phyloP scores from a whole-genome alignment of 2,329 filamentous ascomycete genomes.

The Tympanopsis confertula region DNA sequence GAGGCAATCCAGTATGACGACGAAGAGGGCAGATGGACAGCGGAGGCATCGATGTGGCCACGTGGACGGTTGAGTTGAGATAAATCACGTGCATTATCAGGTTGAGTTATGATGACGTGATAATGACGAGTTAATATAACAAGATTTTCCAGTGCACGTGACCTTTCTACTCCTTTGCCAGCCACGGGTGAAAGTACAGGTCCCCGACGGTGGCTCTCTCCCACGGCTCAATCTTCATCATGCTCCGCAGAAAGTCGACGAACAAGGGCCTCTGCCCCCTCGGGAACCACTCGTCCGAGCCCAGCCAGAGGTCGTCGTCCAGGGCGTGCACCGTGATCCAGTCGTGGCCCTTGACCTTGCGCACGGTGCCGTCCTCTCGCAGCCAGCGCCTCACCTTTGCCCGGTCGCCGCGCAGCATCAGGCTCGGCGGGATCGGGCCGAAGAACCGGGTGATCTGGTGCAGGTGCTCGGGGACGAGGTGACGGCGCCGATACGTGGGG shows the following conservation, averaged over 20 bases:
- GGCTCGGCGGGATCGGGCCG: not conserved
- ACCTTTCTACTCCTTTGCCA: too few species aligned
- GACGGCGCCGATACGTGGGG: too few species aligned
- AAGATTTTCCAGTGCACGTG: too few species aligned
- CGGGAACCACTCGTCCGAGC: not conserved
- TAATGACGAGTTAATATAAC: too few species aligned
- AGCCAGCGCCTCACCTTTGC: not conserved
- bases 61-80: too few species aligned
- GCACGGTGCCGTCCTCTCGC: not conserved
- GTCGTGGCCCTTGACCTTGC: not conserved
- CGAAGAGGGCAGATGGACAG: too few species aligned
- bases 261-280: not conserved
- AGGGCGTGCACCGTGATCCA: too few species aligned
- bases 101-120: too few species aligned
- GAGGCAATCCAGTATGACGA: too few species aligned
- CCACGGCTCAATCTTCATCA: not conserved
- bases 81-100: too few species aligned
- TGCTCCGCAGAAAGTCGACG: not conserved
- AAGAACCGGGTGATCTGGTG: not conserved
- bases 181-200: not conserved
- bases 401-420: not conserved
- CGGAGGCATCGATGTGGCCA: too few species aligned
- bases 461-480: not conserved
- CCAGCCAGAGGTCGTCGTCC: not conserved
- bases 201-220: not conserved